These are phyloP conservation scores for Cephaloascus albidus DNA, from an alignment of 805 yeast genomes.

Conservation along the genomic window DNA sequence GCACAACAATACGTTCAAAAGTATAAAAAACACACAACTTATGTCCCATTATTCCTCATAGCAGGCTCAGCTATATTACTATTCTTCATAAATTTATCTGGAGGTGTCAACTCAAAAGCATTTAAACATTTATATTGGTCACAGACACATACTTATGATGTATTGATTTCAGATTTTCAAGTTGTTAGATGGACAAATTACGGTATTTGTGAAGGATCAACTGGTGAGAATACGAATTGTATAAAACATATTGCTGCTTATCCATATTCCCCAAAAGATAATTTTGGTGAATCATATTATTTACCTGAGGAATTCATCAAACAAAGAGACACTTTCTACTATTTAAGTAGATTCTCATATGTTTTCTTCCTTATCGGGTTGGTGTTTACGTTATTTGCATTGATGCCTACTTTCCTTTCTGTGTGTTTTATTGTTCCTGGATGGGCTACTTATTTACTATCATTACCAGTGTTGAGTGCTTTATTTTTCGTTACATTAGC, in stretches of 20 bases:
- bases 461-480: constrained; percentile 27
- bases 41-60: constrained; percentile 15
- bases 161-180: constrained; percentile 29
- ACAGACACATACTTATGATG: constrained; percentile 57
- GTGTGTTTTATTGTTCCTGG: constrained; percentile 1
- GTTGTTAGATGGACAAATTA: constrained; percentile 80
- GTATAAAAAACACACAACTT: constrained; percentile 11
- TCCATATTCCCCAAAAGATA: constrained; percentile 75
- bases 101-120: constrained; percentile 38
- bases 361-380: constrained; percentile 15
- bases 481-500: constrained; percentile 22
- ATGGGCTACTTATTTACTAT: constrained; percentile 3
- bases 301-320: constrained; percentile 14
- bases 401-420: constrained; percentile 7
- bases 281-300: constrained; percentile 45
- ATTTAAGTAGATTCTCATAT: constrained; percentile 16
- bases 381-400: constrained; percentile 12
- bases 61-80: constrained; percentile 38
- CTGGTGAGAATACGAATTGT: constrained; percentile 41
- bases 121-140: constrained; percentile 71
- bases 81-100: constrained; percentile 60
- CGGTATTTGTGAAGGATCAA: constrained; percentile 39
- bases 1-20: neutral
- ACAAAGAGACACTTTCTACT: constrained; percentile 16
- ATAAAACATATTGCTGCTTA: constrained; percentile 56